Conservation (phyloP, 225 moss, liverwort and hornwort species). For the Lunularia cruciata region DNA sequence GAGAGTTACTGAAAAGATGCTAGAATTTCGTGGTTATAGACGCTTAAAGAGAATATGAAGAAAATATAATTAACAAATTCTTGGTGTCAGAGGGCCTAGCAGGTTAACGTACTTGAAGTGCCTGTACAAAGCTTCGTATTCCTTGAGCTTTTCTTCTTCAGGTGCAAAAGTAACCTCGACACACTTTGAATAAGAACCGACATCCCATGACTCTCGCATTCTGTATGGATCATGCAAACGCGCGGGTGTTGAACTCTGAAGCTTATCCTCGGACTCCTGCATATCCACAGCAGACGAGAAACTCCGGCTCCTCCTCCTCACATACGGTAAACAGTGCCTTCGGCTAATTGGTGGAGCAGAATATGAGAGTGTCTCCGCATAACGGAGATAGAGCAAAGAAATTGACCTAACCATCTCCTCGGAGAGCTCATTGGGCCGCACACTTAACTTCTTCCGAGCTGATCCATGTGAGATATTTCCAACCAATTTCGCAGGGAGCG, state of each 20-base stretch:
- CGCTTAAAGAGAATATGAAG: too few species aligned
- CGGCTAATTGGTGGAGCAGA: slow-evolving; percentile 13
- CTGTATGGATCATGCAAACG: slow-evolving; percentile 56
- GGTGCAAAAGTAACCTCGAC: slow-evolving; percentile 58
- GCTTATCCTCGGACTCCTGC: slow-evolving; percentile 33
- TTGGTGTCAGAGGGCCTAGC: too few species aligned
- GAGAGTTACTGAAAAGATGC: background rate
- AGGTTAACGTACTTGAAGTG: slow-evolving; percentile 56
- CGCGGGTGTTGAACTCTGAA: slow-evolving; percentile 44
- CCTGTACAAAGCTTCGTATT: slow-evolving; percentile 43
- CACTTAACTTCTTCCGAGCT: slow-evolving; percentile 41
- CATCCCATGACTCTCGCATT: slow-evolving; percentile 56
- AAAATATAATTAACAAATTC: too few species aligned
- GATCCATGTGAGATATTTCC: slow-evolving; percentile 17
- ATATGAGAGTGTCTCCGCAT: slow-evolving; percentile 41
- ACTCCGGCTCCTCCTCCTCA: slow-evolving; percentile 28
- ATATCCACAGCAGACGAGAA: slow-evolving; percentile 32
- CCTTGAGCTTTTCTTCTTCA: slow-evolving; percentile 51
- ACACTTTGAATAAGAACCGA: slow-evolving; percentile 58
- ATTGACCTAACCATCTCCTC: slow-evolving; percentile 86
- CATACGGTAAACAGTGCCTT: slow-evolving; percentile 23
- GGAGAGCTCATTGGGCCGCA: slow-evolving; percentile 66
- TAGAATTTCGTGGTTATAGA: too few species aligned
- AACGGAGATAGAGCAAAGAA: slow-evolving; percentile 56
- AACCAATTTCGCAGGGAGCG: slow-evolving; percentile 2